phyloP scores from a whole-genome alignment of 495 filamentous ascomycete genomes.

The Aspergillus baeticus region DNA sequence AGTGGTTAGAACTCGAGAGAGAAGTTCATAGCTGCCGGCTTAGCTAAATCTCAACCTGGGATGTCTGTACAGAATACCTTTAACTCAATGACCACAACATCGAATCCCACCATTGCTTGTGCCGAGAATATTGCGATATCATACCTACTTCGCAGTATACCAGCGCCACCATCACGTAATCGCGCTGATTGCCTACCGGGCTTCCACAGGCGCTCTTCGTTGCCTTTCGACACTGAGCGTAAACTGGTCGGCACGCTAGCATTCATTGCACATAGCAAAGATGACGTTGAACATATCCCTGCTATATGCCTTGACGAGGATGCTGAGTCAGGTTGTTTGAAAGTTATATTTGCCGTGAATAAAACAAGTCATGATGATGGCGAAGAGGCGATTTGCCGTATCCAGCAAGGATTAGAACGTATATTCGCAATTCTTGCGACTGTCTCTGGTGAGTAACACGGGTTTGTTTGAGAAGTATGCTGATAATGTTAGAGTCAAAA shows the following conservation, averaged over 20 bases:
- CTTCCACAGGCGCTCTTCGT: not conserved
- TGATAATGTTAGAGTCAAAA: conserved; percentile 2
- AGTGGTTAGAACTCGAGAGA: not conserved
- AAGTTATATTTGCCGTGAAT: conserved; percentile 12
- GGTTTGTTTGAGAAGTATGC: not conserved
- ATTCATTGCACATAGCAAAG: conserved; percentile 11
- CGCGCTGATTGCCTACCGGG: not conserved
- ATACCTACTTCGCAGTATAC: conserved; percentile 5
- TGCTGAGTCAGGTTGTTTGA: not conserved
- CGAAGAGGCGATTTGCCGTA: not conserved
- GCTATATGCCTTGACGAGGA: conserved; percentile 15
- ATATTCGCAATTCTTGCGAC: conserved; percentile 12
- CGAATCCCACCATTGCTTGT: not conserved
- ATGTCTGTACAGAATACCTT: not conserved
- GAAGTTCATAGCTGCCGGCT: not conserved
- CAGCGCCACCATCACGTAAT: conserved; percentile 6
- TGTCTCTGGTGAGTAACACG: conserved; percentile 4
- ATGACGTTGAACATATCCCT: conserved; percentile 9
- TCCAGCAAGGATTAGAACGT: conserved; percentile 5
- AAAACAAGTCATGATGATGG: conserved; percentile 8
- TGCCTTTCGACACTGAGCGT: not conserved
- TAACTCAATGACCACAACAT: not conserved
- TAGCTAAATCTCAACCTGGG: not conserved
- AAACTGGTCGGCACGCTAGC: conserved; percentile 1
- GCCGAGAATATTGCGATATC: conserved; percentile 7